These are phyloP conservation scores for Xylariaceae sp. DNA, from an alignment of 2,329 filamentous ascomycete genomes.

Conservation along the genomic window DNA sequence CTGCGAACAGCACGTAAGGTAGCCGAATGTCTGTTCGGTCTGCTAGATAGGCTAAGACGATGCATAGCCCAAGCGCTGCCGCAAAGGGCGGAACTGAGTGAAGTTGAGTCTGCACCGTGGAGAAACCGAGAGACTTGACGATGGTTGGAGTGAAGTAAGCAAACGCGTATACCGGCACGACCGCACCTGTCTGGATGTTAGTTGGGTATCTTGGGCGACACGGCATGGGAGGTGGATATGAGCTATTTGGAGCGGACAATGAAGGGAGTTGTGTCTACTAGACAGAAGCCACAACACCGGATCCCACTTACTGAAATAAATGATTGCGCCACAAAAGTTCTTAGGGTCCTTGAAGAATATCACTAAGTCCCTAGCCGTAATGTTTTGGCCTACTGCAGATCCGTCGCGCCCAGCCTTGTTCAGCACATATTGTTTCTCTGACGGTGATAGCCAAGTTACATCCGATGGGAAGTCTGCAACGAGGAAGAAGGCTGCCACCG, in stretches of 20 bases:
- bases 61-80: neutral
- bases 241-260: too few relatives aligned
- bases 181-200: neutral
- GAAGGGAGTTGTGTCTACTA: neutral
- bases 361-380: neutral
- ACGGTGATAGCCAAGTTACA: conserved; percentile 22
- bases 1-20: conserved; percentile 24
- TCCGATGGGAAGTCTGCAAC: conserved; percentile 22
- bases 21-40: conserved; percentile 15
- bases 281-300: neutral
- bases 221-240: neutral
- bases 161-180: conserved; percentile 3
- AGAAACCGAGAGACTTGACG: conserved; percentile 5
- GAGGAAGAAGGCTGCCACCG: conserved; percentile 31
- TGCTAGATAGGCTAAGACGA: conserved; percentile 4
- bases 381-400: too few relatives aligned
- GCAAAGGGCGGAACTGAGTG: conserved; percentile 9
- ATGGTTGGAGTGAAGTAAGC: conserved; percentile 11
- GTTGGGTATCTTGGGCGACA: neutral
- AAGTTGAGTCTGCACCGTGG: conserved; percentile 7
- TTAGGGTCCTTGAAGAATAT: neutral
- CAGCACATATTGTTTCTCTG: conserved; percentile 32
- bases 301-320: neutral
- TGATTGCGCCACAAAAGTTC: neutral
- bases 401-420: too few relatives aligned